Evolutionary conservation across 208 protist genomes (phyloP).

Genomic region (Wallacemonas sp.): DNA sequence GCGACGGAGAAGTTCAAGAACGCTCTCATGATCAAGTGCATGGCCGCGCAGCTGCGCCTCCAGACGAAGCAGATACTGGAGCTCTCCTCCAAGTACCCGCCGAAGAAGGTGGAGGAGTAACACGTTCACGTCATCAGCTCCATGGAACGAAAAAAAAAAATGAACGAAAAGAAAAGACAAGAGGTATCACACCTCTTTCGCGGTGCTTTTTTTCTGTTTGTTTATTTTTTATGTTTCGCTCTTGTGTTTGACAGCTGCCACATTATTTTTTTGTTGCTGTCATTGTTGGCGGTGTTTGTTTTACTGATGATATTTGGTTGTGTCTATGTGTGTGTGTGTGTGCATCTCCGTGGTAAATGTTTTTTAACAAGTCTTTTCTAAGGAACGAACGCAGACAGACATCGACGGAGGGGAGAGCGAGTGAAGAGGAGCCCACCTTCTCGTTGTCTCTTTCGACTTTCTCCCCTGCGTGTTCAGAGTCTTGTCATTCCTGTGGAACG

Average conservation of each 20-base stretch:
- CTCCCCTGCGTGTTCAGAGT: too few species aligned
- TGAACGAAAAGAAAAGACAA: slow-evolving; percentile 15
- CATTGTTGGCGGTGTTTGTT: background rate
- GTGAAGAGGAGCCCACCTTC: too few species aligned
- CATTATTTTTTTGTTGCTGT: slow-evolving; percentile 4
- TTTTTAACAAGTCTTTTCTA: too few species aligned
- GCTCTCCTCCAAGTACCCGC: slow-evolving; percentile 41
- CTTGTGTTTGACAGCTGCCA: slow-evolving; percentile 6
- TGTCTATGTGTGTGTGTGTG: slow-evolving; percentile 6
- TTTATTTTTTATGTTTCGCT: slow-evolving; percentile 10
- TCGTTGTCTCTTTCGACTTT: too few species aligned
- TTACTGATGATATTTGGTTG: background rate
- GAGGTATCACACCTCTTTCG: background rate
- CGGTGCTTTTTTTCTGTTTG: slow-evolving; percentile 11
- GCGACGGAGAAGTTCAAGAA: slow-evolving; percentile 80
- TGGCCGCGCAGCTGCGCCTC: slow-evolving; percentile 51
- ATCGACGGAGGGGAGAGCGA: too few species aligned
- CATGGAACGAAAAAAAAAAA: slow-evolving; percentile 22
- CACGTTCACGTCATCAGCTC: background rate
- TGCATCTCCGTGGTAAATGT: background rate
- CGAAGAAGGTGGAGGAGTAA: slow-evolving; percentile 20
- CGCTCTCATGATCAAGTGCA: slow-evolving; percentile 86
- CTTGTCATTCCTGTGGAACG: too few species aligned
- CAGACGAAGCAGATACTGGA: slow-evolving; percentile 61
- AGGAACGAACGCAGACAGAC: too few species aligned